Evolutionary conservation across 2,329 filamentous ascomycete genomes (phyloP), one percentile per base, ranked within the genome.

Genomic region (Aspergillus niger): DNA sequence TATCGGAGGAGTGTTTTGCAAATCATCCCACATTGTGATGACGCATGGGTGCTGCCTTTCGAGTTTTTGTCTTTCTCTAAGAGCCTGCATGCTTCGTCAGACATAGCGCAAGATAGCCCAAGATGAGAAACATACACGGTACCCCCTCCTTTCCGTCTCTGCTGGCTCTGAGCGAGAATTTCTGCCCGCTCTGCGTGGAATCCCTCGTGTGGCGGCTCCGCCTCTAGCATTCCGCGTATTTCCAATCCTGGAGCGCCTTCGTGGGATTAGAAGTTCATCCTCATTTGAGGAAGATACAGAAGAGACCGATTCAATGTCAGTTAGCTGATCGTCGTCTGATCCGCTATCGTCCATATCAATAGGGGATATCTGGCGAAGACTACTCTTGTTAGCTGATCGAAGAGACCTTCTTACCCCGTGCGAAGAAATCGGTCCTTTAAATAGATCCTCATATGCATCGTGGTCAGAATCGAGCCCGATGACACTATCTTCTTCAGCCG

Each of bases 1-100:
- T 63, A 97, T 85, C 17, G 88, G 79, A 0, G 90, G 85, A 66
- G 89, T 83, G 1, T 86, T 82, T 72, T 89, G 81, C 2, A 98
- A 80, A 24, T 90, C 86, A 3, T 85, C 76, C 95, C 95, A 99
- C 91, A 98, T 96, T 0, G 88, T 91, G 47, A 78, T 81, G 43
- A 99, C 84, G 57, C 88, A 85, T 0, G 94, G 93, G 72, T 99
- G 95, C 54, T 90, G 82, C 20, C 79, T 75, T 67, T 93, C 91
- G 1, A 97, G 85, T 63, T 89, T 88, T 57, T 80, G 77, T 55
- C 92, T 86, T 76, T 91, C 84, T 67, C 73, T 79, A 69, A 67
- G 74, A 62, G 76, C 76, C 77, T 77, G 62, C 50, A 47, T 17
- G 26, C 30, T 2, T 38, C 77, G 65, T 72, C 71, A 64, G 55